Base-by-base conservation (phyloP, 2,329 filamentous ascomycete genomes). In the Cyphellophora attinorum region DNA sequence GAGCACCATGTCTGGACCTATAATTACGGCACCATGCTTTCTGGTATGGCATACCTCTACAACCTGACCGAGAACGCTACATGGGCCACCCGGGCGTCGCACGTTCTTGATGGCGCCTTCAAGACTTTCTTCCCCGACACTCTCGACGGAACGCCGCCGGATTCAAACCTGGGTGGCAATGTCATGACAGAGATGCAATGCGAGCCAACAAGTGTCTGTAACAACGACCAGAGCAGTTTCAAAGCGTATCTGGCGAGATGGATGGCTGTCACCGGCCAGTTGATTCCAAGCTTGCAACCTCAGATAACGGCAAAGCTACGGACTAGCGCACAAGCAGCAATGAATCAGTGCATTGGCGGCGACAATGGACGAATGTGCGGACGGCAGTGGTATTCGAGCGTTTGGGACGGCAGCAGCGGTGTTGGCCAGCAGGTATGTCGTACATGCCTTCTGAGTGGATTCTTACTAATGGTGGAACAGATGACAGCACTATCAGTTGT, bases 201-300 rank as follows among this genome's bases (percentile, higher is more conserved):
- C 59, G 81, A 85, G 46, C 59, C 66, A 3, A 58, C 51, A 2
- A 52, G 55, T 14, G 68, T 60, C 13, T 89, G 84, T 62, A 78
- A 78, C 38, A 66, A 72, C 31, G 84, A 89, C 49, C 81, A 85
- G 65, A 58, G 74, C 40, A 74, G 74, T 2, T 86, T 81, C 70
- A 84, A 84, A 57, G 79, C 79, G 25, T 77, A 79, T 38, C 62
- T 83, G 12, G 68, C 76, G 46, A 70, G 76, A 27, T 82, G 78
- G 75, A 62, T 85, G 46, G 65, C 72, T 3, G 65, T 70, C 14
- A 66, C 72, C 1, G 69, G 73, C 2, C 67, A 79, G 45, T 37
- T 84, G n/a, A 77, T 74, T 1, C 79, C 81, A 0, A 68, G 67
- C 29, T 76, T 72, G 1, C 57, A 57, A 27, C 57, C 66, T 1